A percentile compares a stretch with the other conserved stretches of the same genome.
Conservation (phyloP, 768 basidiomycete genomes). For the Omphalotus guepiniiformis region DNA sequence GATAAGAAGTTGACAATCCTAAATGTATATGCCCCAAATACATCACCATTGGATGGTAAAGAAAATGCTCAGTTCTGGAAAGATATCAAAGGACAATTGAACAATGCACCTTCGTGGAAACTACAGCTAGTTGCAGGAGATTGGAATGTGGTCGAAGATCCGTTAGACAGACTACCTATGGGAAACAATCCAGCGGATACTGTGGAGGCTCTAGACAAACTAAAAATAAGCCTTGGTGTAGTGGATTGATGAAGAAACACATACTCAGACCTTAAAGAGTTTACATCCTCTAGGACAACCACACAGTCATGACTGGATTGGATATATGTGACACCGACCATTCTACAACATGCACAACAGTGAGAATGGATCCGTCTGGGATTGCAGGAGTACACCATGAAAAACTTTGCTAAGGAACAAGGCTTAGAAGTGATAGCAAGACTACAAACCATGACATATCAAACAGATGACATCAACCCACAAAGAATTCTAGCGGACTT, state of each 20-base stretch:
- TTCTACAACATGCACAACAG: conserved; percentile 13
- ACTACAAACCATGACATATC: background rate
- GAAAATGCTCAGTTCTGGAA: conserved; percentile 30
- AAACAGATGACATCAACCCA: conserved; percentile 6
- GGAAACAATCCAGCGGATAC: conserved; percentile 14
- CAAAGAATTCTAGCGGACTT: conserved; percentile 8
- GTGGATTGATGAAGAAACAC: conserved; percentile 29
- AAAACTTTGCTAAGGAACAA: conserved; percentile 16
- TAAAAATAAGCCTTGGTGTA: conserved; percentile 17
- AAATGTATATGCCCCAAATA: conserved; percentile 33
- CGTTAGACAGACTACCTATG: conserved; percentile 29
- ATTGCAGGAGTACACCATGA: conserved; percentile 28
- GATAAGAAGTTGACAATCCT: conserved; percentile 20
- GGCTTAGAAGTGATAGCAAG: conserved; percentile 1
- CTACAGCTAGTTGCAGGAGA: conserved; percentile 36
- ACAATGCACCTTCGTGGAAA: conserved; percentile 5
- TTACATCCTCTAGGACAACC: conserved; percentile 21
- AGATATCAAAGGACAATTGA: conserved; percentile 11
- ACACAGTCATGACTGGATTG: conserved; percentile 30
- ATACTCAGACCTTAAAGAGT: conserved; percentile 17
- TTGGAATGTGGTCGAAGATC: conserved; percentile 37
- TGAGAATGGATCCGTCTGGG: conserved; percentile 21
- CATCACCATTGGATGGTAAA: background rate
- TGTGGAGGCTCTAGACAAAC: conserved; percentile 12
- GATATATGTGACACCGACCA: conserved; percentile 24